Evolutionary conservation across 2,329 filamentous ascomycete species (phyloP).

Genomic region (Trichoderma asperellum): DNA sequence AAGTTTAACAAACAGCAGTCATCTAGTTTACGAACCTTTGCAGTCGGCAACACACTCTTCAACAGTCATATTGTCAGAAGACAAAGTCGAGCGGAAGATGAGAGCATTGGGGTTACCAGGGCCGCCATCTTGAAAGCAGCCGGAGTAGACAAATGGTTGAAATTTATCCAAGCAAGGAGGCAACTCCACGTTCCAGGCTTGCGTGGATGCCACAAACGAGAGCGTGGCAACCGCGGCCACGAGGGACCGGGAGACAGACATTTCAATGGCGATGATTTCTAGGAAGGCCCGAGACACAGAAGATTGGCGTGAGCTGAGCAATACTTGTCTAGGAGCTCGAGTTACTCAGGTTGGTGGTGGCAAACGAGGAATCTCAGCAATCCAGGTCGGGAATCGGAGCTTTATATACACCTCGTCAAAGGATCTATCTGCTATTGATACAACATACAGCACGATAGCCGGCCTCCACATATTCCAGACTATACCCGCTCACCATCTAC

Average conservation of each 20-base stretch:
- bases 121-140: slow-evolving; percentile 49
- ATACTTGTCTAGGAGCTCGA: background rate
- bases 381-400: background rate
- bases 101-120: slow-evolving; percentile 42
- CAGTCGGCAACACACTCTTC: slow-evolving; percentile 54
- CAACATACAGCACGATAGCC: background rate
- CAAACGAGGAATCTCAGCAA: background rate
- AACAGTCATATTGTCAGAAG: slow-evolving; percentile 50
- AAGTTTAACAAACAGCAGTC: too few relatives aligned
- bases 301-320: background rate
- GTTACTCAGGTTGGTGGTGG: slow-evolving; percentile 6
- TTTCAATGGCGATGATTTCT: slow-evolving; percentile 21
- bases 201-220: slow-evolving; percentile 43
- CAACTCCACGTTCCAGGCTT: slow-evolving; percentile 50
- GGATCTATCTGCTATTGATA: background rate
- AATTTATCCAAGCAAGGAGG: slow-evolving; percentile 51
- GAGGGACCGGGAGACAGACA: slow-evolving; percentile 34
- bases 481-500: background rate
- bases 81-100: slow-evolving; percentile 47
- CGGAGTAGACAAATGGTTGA: slow-evolving; percentile 53
- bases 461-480: background rate
- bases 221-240: slow-evolving; percentile 45
- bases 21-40: slow-evolving; percentile 46
- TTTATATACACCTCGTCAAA: slow-evolving; percentile 22
- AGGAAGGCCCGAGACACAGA: background rate